Conservation (phyloP, 2,329 filamentous ascomycete genomes). For the Neopestalotiopsis rosae region DNA sequence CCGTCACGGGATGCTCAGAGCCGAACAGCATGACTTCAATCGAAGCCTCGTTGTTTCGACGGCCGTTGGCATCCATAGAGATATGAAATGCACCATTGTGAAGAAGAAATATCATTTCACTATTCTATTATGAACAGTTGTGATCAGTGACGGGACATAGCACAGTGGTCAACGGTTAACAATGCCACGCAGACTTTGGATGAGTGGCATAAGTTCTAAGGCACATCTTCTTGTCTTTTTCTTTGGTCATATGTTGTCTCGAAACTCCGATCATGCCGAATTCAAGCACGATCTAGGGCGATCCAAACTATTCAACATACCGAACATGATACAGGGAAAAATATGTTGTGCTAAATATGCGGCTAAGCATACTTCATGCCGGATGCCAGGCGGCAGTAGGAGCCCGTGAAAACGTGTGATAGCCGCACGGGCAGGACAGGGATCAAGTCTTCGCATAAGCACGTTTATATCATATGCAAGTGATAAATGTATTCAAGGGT, state of each 20-base stretch:
- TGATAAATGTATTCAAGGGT: neutral
- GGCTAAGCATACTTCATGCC: conserved; percentile 1
- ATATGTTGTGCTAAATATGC: neutral
- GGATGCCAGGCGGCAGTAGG: neutral
- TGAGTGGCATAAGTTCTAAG: too few species aligned
- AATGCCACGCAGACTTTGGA: too few species aligned
- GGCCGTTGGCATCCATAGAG: neutral
- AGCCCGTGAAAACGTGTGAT: neutral
- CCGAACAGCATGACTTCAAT: neutral
- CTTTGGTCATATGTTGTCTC: too few species aligned
- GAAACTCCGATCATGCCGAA: neutral
- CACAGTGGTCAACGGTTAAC: neutral
- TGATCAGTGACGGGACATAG: neutral
- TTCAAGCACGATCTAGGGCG: neutral
- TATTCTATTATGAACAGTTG: neutral
- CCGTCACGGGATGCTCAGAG: neutral
- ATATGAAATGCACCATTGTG: neutral
- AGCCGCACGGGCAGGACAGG: neutral
- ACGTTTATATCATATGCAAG: conserved; percentile 6
- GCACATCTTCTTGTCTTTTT: too few species aligned
- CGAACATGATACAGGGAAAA: neutral
- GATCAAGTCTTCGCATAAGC: conserved; percentile 20
- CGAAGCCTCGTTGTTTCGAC: neutral
- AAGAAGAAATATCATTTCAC: neutral
- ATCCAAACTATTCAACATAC: neutral